phyloP scores from a whole-genome alignment of 2,329 filamentous ascomycete genomes.

The Beauveria varroae region DNA sequence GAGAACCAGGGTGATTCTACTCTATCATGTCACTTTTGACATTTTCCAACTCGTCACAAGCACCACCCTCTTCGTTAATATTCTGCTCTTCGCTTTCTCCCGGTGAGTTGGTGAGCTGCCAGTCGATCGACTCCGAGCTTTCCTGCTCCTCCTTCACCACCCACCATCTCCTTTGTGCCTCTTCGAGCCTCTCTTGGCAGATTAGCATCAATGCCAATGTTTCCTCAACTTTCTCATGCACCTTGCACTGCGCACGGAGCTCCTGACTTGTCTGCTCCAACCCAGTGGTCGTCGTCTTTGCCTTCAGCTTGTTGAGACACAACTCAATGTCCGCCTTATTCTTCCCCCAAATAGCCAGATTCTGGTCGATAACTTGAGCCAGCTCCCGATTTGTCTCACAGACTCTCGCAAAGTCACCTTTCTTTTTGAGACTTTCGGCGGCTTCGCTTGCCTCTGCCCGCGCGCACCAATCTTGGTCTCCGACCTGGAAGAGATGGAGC shows the following conservation, averaged over 20 bases:
- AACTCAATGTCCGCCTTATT: too few species aligned
- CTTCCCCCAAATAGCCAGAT: too few species aligned
- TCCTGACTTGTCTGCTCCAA: not conserved
- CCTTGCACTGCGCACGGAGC: too few species aligned
- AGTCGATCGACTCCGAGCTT: too few species aligned
- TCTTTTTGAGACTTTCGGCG: not conserved
- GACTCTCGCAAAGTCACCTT: not conserved
- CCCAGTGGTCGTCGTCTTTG: not conserved
- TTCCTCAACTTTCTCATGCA: not conserved
- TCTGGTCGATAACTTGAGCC: too few species aligned
- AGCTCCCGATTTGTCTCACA: not conserved
- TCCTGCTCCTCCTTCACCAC: not conserved
- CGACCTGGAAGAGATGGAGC: not conserved
- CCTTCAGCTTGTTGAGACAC: too few species aligned
- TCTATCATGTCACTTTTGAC: too few species aligned
- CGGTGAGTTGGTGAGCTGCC: not conserved
- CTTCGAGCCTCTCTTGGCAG: not conserved
- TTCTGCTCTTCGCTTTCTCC: not conserved
- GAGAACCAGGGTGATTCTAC: too few species aligned
- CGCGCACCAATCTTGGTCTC: not conserved
- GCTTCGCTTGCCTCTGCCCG: not conserved
- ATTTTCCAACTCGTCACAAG: too few species aligned
- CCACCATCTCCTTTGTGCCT: not conserved
- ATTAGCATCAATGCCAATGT: not conserved
- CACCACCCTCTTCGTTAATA: accelerated